phyloP scores from a whole-genome alignment of 208 protist genomes.

The Wallacemonas rigidus region DNA sequence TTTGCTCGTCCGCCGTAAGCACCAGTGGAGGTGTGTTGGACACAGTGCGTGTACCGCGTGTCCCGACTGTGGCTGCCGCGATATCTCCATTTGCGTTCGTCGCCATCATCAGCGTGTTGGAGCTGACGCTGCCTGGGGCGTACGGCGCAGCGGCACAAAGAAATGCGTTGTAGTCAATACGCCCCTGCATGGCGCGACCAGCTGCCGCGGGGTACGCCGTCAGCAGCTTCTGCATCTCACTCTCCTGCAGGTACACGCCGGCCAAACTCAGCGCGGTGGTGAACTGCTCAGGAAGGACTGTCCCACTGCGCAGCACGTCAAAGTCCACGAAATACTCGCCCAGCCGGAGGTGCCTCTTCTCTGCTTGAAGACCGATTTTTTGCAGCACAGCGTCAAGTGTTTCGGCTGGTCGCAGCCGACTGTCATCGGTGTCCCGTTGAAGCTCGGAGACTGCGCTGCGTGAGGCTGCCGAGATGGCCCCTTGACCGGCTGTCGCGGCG shows the following conservation, averaged over 20 bases:
- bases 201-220: constrained; percentile 38
- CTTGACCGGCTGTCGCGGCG: constrained; percentile 11
- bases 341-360: constrained; percentile 58
- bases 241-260: constrained; percentile 43
- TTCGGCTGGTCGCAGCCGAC: constrained; percentile 22
- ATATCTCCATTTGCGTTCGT: constrained; percentile 16
- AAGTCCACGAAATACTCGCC: constrained; percentile 81
- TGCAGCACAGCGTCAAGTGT: constrained; percentile 44
- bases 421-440: constrained; percentile 23
- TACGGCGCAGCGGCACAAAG: constrained; percentile 42
- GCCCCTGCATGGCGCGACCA: constrained; percentile 20
- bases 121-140: constrained; percentile 18
- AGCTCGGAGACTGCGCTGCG: constrained; percentile 9
- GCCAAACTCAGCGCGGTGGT: constrained; percentile 69
- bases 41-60: neutral
- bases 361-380: constrained; percentile 57
- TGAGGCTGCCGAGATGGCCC: neutral
- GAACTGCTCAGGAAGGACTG: constrained; percentile 58
- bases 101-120: constrained; percentile 6
- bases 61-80: constrained; percentile 8
- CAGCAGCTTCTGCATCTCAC: constrained; percentile 50
- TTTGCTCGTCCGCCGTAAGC: constrained; percentile 30
- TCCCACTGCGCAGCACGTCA: constrained; percentile 75
- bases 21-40: neutral
- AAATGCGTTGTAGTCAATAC: constrained; percentile 49